Evolutionary conservation across 2,329 filamentous ascomycete genomes (phyloP).

Genomic region (Metarhizium rileyi): DNA sequence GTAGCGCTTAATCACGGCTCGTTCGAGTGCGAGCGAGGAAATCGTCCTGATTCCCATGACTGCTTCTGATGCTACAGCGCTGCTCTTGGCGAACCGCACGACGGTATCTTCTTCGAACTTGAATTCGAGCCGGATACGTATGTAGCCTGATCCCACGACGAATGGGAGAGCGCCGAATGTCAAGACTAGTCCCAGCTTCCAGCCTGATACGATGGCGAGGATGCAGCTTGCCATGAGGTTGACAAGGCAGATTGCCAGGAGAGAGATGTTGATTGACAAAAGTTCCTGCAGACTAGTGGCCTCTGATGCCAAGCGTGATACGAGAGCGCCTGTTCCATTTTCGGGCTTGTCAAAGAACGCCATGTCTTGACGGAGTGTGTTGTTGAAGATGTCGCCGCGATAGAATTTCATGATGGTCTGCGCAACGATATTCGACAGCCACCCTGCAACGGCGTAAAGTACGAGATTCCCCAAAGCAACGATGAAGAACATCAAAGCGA

Average conservation of each 20-base stretch:
- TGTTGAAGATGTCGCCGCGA: slow-evolving; percentile 34
- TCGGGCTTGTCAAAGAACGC: slow-evolving; percentile 30
- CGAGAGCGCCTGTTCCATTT: slow-evolving; percentile 29
- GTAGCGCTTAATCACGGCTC: slow-evolving; percentile 29
- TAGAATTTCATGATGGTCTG: slow-evolving; percentile 26
- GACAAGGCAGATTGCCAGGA: slow-evolving; percentile 36
- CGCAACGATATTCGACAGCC: slow-evolving; percentile 25
- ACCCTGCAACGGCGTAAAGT: slow-evolving; percentile 30
- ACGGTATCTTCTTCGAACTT: slow-evolving; percentile 35
- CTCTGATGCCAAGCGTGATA: slow-evolving; percentile 26
- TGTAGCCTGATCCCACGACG: slow-evolving; percentile 34
- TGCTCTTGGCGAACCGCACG: slow-evolving; percentile 35
- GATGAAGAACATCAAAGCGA: slow-evolving; percentile 46
- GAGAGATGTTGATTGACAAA: slow-evolving; percentile 35
- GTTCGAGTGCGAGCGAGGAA: slow-evolving; percentile 37
- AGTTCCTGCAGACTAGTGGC: slow-evolving; percentile 41
- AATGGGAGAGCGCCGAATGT: slow-evolving; percentile 35
- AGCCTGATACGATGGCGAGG: slow-evolving; percentile 35
- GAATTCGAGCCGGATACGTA: slow-evolving; percentile 38
- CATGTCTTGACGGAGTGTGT: slow-evolving; percentile 46
- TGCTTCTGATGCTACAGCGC: slow-evolving; percentile 39
- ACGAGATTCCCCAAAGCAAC: slow-evolving; percentile 37
- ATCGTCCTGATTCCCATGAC: slow-evolving; percentile 39
- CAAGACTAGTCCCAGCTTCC: slow-evolving; percentile 40
- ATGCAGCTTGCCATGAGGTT: slow-evolving; percentile 35